phyloP scores from a whole-genome alignment of 768 basidiomycete genomes.

The Boletus huronensis region DNA sequence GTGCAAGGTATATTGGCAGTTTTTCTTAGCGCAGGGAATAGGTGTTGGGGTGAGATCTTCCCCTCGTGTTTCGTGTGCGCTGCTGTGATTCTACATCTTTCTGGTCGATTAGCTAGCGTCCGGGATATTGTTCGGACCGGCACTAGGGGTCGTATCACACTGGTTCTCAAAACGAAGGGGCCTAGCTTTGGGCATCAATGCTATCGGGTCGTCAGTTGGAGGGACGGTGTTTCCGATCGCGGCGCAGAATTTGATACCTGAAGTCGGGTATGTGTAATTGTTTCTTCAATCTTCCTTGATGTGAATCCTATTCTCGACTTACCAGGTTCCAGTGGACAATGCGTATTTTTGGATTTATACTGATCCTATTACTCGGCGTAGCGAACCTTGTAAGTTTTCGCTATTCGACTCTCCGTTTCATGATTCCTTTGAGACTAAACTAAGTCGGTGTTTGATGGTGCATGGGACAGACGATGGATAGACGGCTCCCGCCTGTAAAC shows the following conservation, averaged over 20 bases:
- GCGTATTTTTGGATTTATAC: slow-evolving; percentile 63
- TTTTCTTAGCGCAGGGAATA: slow-evolving; percentile 71
- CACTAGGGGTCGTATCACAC: slow-evolving; percentile 58
- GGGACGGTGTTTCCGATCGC: slow-evolving; percentile 66
- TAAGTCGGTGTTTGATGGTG: neutral
- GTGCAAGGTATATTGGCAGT: slow-evolving; percentile 75
- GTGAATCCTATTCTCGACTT: neutral
- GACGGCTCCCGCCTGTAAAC: slow-evolving; percentile 53
- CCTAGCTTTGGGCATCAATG: slow-evolving; percentile 57
- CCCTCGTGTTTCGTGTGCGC: too few species aligned
- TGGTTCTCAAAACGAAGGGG: slow-evolving; percentile 66
- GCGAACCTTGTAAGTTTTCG: slow-evolving; percentile 47
- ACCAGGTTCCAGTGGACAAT: slow-evolving; percentile 76
- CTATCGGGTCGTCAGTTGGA: slow-evolving; percentile 65
- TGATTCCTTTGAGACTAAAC: too few species aligned
- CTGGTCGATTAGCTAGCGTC: slow-evolving; percentile 31
- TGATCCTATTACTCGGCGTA: slow-evolving; percentile 47
- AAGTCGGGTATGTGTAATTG: slow-evolving; percentile 47
- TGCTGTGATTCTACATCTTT: neutral
- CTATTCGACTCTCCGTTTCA: neutral
- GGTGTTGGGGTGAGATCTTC: slow-evolving; percentile 51
- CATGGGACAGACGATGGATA: slow-evolving; percentile 29
- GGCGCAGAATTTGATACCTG: slow-evolving; percentile 49
- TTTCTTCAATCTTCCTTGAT: neutral
- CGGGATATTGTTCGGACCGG: slow-evolving; percentile 62